Percentiles rank a stretch among this genome's conserved stretches.
Conservation (phyloP, 139 green algal species). For the Yamagishiella unicocca region DNA sequence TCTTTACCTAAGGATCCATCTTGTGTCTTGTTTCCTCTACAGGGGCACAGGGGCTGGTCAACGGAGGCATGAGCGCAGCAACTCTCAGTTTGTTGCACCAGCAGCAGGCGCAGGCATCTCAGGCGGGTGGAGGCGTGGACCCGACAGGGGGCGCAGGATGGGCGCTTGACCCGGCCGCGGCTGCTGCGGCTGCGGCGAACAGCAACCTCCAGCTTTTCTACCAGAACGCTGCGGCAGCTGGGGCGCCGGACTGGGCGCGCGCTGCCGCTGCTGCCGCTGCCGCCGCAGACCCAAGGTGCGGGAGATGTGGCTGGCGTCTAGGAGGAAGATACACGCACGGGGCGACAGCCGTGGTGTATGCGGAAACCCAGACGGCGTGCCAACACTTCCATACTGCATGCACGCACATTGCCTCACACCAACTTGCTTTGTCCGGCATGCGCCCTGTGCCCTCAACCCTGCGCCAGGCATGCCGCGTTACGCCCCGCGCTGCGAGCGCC, state of each 20-base stretch:
- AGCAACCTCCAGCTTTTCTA: constrained; percentile 35
- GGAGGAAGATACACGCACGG: no score
- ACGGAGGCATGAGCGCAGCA: constrained; percentile 29
- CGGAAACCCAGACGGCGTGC: no score
- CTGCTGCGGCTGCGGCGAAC: not conserved
- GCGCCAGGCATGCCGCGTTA: constrained; percentile 31
- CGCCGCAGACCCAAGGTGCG: constrained; percentile 18
- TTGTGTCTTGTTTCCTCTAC: no score
- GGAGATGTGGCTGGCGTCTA: no score
- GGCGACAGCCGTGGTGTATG: no score
- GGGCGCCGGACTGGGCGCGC: constrained; percentile 2
- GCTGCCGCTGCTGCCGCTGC: constrained; percentile 13
- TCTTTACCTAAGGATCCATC: no score
- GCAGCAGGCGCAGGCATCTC: constrained; percentile 26
- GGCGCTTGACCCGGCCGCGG: constrained; percentile 8
- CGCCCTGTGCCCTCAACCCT: constrained; percentile 20
- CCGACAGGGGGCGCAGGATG: not conserved
- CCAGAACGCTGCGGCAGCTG: constrained; percentile 19
- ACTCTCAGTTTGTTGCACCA: constrained; percentile 34
- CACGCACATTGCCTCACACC: no score
- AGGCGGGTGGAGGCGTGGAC: not conserved
- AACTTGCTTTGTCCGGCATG: constrained; percentile 12
- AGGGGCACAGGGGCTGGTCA: not conserved
- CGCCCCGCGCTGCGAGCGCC: constrained; percentile 23
- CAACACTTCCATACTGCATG: no score